Evolutionary conservation across 2,329 filamentous ascomycete species (phyloP).

Genomic region (Nothomitra cinnamomea): DNA sequence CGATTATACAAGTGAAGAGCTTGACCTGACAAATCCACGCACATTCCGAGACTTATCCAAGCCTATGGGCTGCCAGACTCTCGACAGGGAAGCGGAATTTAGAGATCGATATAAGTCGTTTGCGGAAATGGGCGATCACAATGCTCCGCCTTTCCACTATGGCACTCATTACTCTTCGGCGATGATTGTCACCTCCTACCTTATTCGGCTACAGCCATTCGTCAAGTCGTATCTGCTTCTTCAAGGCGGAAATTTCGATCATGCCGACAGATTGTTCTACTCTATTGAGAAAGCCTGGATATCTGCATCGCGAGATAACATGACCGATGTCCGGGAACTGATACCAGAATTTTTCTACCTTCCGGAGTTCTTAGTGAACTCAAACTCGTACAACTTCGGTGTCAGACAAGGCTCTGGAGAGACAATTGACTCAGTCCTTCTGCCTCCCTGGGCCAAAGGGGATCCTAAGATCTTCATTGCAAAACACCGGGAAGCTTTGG

Average conservation of each 20-base stretch:
- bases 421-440: slow-evolving; percentile 64
- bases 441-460: slow-evolving; percentile 95
- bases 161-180: slow-evolving; percentile 97
- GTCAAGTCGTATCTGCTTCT: slow-evolving; percentile 88
- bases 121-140: slow-evolving; percentile 70
- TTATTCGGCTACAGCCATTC: slow-evolving; percentile 89
- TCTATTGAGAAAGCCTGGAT: slow-evolving; percentile 83
- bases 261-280: slow-evolving; percentile 88
- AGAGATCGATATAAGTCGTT: slow-evolving; percentile 73
- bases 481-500: slow-evolving; percentile 87
- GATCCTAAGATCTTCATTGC: slow-evolving; percentile 90
- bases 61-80: slow-evolving; percentile 86
- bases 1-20: slow-evolving; percentile 85
- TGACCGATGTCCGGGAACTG: slow-evolving; percentile 84
- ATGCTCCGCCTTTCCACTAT: slow-evolving; percentile 76
- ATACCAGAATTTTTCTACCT: slow-evolving; percentile 97
- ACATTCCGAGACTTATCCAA: slow-evolving; percentile 85
- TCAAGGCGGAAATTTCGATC: slow-evolving; percentile 91
- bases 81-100: slow-evolving; percentile 59
- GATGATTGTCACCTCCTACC: slow-evolving; percentile 94
- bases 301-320: slow-evolving; percentile 75
- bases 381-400: slow-evolving; percentile 90
- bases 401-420: slow-evolving; percentile 63
- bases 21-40: slow-evolving; percentile 69
- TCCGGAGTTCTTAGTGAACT: slow-evolving; percentile 85